Conservation (phyloP, 148 eudicot species). For the Cornus florida region DNA sequence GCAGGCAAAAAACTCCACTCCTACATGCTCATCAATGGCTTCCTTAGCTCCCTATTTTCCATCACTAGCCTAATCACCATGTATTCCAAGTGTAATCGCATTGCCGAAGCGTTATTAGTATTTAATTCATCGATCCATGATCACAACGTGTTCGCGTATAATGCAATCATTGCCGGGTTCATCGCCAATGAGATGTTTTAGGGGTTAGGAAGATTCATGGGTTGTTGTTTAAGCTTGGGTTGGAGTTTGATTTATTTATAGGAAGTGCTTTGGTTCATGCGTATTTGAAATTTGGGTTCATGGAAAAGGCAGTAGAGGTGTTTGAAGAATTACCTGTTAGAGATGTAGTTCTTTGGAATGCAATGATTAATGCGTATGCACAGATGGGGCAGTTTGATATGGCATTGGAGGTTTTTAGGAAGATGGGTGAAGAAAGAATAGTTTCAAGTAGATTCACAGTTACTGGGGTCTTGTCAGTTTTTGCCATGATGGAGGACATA, state of each 20-base stretch:
- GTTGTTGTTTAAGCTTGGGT: conserved; percentile 58
- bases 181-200: conserved; percentile 32
- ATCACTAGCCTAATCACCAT: conserved; percentile 71
- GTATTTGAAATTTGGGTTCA: conserved; percentile 45
- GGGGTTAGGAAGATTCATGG: conserved; percentile 58
- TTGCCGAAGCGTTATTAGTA: conserved; percentile 41
- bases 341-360: conserved; percentile 69
- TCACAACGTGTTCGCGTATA: conserved; percentile 50
- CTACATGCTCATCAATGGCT: conserved; percentile 43
- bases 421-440: conserved; percentile 39
- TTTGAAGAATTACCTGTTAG: conserved; percentile 51
- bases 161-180: conserved; percentile 61
- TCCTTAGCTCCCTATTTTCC: conserved; percentile 44
- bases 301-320: conserved; percentile 39
- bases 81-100: conserved; percentile 65
- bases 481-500: conserved; percentile 44
- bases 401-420: conserved; percentile 44
- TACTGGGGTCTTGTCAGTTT: conserved; percentile 64
- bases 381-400: conserved; percentile 49
- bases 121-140: conserved; percentile 27
- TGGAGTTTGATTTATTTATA: conserved; percentile 51
- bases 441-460: conserved; percentile 40
- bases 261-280: conserved; percentile 64
- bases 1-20: conserved; percentile 58
- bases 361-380: conserved; percentile 71